A percentile compares a stretch with the other conserved stretches of the same genome.
Conservation (phyloP, 495 filamentous ascomycete species). For the Aspergillus haitiensis region DNA sequence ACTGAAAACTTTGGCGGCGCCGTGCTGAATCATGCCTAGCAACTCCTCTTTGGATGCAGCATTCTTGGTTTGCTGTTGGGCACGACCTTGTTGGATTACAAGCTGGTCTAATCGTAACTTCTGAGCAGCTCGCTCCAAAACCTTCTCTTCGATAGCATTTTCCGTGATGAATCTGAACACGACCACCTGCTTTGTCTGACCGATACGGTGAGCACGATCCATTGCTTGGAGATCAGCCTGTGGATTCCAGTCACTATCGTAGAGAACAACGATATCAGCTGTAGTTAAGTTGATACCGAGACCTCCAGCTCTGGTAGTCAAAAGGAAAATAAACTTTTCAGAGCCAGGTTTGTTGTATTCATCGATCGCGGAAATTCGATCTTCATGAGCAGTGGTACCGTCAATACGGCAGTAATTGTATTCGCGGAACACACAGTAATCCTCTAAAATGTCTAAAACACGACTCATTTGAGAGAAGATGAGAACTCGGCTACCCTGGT, state of each 20-base stretch:
- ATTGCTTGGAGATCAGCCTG: conserved; percentile 98
- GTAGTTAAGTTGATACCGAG: conserved; percentile 97
- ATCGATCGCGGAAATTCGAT: conserved; percentile 96
- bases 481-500: conserved; percentile 84
- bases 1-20: conserved; percentile 90
- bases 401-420: conserved; percentile 98
- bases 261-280: conserved; percentile 97
- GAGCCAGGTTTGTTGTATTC: conserved; percentile 96
- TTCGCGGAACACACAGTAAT: conserved; percentile 94
- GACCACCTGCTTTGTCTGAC: conserved; percentile 95
- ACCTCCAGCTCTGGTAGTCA: conserved; percentile 96
- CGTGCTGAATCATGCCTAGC: conserved; percentile 97
- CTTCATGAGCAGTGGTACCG: conserved; percentile 94
- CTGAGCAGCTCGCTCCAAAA: conserved; percentile 94
- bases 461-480: conserved; percentile 99
- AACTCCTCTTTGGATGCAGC: conserved; percentile 93
- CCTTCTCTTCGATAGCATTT: conserved; percentile 98
- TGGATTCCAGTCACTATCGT: conserved; percentile 99
- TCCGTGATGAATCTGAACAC: conserved; percentile 98
- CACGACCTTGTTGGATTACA: conserved; percentile 98
- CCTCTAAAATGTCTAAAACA: conserved; percentile 94
- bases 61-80: conserved; percentile 85
- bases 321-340: conserved; percentile 94
- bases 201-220: conserved; percentile 97
- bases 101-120: conserved; percentile 96